Evolutionary conservation across 2,329 filamentous ascomycete genomes (phyloP).

Genomic region (Aaosphaeria pasadenensis): DNA sequence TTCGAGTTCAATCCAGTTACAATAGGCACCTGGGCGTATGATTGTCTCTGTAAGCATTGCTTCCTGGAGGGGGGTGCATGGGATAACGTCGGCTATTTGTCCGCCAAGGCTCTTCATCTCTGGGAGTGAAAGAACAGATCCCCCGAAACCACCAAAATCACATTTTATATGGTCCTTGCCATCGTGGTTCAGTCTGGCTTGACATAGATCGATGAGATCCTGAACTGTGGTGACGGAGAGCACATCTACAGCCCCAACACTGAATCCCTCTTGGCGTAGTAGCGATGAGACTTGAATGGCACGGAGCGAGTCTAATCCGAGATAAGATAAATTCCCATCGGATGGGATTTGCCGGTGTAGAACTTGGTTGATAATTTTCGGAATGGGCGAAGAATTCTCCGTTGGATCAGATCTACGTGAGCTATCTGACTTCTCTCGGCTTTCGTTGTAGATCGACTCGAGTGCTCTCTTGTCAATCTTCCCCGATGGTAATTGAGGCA

Average conservation of each 20-base stretch:
- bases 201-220: constrained; percentile 17
- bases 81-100: constrained; percentile 40
- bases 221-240: constrained; percentile 54
- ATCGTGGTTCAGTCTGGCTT: constrained; percentile 4
- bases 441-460: constrained; percentile 50
- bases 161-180: neutral
- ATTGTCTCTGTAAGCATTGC: constrained; percentile 79
- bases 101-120: constrained; percentile 10
- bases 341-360: constrained; percentile 39
- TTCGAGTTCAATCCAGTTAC: constrained; percentile 72
- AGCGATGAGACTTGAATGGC: constrained; percentile 63
- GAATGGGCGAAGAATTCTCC: constrained; percentile 30
- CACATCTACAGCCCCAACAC: constrained; percentile 59
- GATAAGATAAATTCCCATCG: constrained; percentile 47
- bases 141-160: constrained; percentile 2
- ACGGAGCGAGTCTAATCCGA: constrained; percentile 65
- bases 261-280: constrained; percentile 57
- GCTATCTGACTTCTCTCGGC: constrained; percentile 10
- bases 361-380: constrained; percentile 40
- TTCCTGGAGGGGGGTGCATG: constrained; percentile 71
- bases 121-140: constrained; percentile 2
- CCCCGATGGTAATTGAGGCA: constrained; percentile 77
- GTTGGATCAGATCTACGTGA: neutral
- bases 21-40: constrained; percentile 61
- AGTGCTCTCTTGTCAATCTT: constrained; percentile 74